These are phyloP conservation scores for Mimosa pudica DNA, from an alignment of 306 rosid species.

Conservation along the genomic window DNA sequence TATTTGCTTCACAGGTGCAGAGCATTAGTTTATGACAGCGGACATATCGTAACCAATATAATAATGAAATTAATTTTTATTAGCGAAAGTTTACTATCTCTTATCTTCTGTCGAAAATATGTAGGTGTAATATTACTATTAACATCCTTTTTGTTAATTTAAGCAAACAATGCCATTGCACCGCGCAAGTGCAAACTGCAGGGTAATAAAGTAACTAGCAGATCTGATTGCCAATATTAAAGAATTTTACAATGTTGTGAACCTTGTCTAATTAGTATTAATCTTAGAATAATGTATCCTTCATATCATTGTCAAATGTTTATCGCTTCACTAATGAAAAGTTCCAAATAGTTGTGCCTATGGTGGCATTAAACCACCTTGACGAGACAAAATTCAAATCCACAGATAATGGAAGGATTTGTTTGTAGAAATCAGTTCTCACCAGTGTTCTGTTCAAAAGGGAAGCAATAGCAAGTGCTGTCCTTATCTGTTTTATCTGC, in stretches of 20 bases:
- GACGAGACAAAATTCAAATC: conserved; percentile 9
- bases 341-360: neutral
- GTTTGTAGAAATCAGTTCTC: conserved; percentile 44
- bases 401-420: conserved; percentile 17
- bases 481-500: conserved; percentile 91
- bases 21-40: neutral
- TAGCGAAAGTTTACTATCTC: conserved; percentile 1
- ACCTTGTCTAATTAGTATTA: conserved; percentile 4
- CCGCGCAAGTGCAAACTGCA: neutral
- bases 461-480: conserved; percentile 89
- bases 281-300: conserved; percentile 12
- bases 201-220: conserved; percentile 15
- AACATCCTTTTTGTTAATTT: conserved; percentile 10
- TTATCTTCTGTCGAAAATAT: neutral
- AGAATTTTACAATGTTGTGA: neutral
- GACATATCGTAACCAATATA: neutral
- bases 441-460: conserved; percentile 91
- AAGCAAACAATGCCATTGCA: neutral
- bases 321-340: conserved; percentile 7
- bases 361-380: neutral
- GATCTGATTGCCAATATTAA: conserved; percentile 6
- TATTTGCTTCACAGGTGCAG: neutral
- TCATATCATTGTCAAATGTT: conserved; percentile 14
- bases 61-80: neutral
- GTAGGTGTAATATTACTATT: neutral